Evolutionary conservation across 805 yeast genomes (phyloP).

Genomic region (Saccharomyces eubayanus): DNA sequence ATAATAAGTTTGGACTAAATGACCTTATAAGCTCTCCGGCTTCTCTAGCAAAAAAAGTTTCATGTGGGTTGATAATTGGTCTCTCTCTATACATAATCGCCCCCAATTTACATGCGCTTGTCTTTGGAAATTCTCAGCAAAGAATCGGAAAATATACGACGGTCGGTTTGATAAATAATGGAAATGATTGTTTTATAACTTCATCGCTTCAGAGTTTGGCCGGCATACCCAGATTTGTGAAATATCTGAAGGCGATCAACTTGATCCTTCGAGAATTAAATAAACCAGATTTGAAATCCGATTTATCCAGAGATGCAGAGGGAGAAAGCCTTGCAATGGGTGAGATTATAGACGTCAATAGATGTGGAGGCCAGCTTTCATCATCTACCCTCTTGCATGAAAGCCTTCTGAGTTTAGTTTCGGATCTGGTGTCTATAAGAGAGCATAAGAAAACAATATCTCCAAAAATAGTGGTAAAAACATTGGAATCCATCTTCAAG

Average conservation of each 20-base stretch:
- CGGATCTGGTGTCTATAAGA: slow-evolving; percentile 56
- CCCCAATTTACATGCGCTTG: slow-evolving; percentile 9
- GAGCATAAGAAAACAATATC: slow-evolving; percentile 46
- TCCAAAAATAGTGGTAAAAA: slow-evolving; percentile 71
- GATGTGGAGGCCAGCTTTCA: neutral
- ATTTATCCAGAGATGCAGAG: slow-evolving; percentile 5
- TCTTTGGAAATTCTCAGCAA: slow-evolving; percentile 28
- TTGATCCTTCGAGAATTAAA: slow-evolving; percentile 22
- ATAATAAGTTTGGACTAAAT: slow-evolving; percentile 7
- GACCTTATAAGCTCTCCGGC: neutral
- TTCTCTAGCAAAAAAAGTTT: slow-evolving; percentile 16
- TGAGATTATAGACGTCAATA: neutral
- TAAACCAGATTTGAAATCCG: slow-evolving; percentile 4
- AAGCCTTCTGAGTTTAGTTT: slow-evolving; percentile 1
- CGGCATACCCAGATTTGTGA: slow-evolving; percentile 49
- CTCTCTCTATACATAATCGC: slow-evolving; percentile 16
- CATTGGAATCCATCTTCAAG: slow-evolving; percentile 62
- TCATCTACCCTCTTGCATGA: neutral
- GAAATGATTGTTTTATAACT: slow-evolving; percentile 91
- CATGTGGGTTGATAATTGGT: slow-evolving; percentile 3
- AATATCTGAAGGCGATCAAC: slow-evolving; percentile 37
- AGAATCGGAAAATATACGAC: slow-evolving; percentile 71
- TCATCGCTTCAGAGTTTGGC: slow-evolving; percentile 75
- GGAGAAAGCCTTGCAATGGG: neutral
- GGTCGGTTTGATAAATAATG: slow-evolving; percentile 62